These are phyloP conservation scores for Brettanomyces custersianus DNA, from an alignment of 805 yeast genomes.

Conservation along the genomic window DNA sequence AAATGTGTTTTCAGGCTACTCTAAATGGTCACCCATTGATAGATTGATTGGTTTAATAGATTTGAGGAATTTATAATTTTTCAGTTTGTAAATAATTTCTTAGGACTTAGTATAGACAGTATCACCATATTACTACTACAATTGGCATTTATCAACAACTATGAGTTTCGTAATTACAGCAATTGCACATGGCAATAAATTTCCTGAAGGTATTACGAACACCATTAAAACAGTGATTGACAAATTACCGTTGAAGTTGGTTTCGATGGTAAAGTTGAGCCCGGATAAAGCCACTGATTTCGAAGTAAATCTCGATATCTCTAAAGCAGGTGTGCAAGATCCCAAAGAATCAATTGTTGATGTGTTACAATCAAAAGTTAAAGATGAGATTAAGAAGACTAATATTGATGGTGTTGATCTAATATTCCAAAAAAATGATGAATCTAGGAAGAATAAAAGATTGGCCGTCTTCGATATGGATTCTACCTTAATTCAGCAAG, in stretches of 20 bases:
- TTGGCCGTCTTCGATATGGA: slow-evolving; percentile 95
- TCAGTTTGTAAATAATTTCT: background rate
- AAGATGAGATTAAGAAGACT: slow-evolving; percentile 12
- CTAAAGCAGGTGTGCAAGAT: slow-evolving; percentile 6
- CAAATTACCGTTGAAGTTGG: slow-evolving; percentile 23
- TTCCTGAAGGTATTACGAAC: slow-evolving; percentile 14
- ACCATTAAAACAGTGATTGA: slow-evolving; percentile 19
- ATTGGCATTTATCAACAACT: no score
- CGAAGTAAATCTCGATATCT: slow-evolving; percentile 15
- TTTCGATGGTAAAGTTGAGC: slow-evolving; percentile 22
- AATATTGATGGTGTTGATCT: slow-evolving; percentile 28
- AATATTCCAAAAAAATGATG: slow-evolving; percentile 29
- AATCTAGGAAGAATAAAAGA: slow-evolving; percentile 31
- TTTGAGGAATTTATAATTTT: background rate
- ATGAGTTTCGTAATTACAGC: slow-evolving; percentile 24
- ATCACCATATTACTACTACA: no score
- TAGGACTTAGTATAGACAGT: no score
- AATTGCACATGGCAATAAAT: slow-evolving; percentile 17
- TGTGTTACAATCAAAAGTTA: slow-evolving; percentile 9
- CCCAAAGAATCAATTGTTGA: slow-evolving; percentile 10
- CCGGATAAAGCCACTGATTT: slow-evolving; percentile 32
- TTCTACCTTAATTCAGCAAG: slow-evolving; percentile 91
- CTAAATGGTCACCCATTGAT: no score
- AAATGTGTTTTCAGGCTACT: background rate
- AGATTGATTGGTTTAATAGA: no score